Conservation (phyloP, 2,329 filamentous ascomycete genomes). For the Cordyceps cateniannulata region DNA sequence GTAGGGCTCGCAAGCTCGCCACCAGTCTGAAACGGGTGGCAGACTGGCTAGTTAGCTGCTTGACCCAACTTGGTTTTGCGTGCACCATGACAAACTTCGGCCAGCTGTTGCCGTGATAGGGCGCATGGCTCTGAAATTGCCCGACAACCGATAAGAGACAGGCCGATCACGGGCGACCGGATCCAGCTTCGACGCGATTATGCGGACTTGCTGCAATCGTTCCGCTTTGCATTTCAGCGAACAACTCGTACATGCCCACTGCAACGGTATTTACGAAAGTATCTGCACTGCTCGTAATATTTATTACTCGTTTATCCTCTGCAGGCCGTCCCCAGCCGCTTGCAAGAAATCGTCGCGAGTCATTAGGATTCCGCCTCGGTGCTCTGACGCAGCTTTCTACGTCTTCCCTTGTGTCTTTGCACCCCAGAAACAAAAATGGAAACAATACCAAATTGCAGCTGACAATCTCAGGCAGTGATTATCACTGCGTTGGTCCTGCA, state of each 20-base stretch:
- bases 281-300: conserved; percentile 2
- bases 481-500: not conserved
- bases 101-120: not conserved
- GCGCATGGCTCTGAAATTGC: not conserved
- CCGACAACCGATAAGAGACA: not conserved
- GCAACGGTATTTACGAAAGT: not conserved
- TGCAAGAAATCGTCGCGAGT: not conserved
- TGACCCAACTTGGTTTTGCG: not conserved
- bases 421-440: not conserved
- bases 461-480: not conserved
- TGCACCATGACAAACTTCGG: not conserved
- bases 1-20: conserved; percentile 2
- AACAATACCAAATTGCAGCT: not conserved
- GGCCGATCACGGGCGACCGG: not conserved
- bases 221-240: not conserved
- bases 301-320: not conserved
- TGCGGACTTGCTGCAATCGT: not conserved
- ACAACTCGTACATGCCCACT: not conserved
- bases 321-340: not conserved
- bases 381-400: not conserved
- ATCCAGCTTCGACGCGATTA: not conserved
- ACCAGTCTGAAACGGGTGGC: not conserved
- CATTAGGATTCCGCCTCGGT: not conserved
- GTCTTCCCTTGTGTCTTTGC: not conserved
- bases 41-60: not conserved